These are phyloP conservation scores for Zancudomyces culisetae DNA, from an alignment of 371 early-diverging fungal genomes.

Conservation along the genomic window DNA sequence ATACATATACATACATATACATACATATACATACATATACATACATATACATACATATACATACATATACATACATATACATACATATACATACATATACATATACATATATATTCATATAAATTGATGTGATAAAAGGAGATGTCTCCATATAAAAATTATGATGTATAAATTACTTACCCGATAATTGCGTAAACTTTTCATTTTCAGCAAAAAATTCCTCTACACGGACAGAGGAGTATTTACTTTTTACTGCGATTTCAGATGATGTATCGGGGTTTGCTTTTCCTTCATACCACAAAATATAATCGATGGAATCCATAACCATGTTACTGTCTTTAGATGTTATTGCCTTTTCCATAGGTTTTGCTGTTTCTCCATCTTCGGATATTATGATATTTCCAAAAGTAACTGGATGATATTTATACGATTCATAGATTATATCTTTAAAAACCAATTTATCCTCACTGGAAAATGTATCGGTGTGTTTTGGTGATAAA, in stretches of 20 bases:
- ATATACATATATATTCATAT: too few species aligned
- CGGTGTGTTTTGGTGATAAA: conserved; percentile 15
- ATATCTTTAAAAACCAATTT: conserved; percentile 26
- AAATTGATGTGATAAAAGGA: too few species aligned
- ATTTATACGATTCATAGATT: conserved; percentile 29
- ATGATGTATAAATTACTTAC: conserved; percentile 27
- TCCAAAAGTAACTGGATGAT: conserved; percentile 65
- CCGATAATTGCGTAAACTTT: conserved; percentile 33
- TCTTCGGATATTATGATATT: conserved; percentile 28
- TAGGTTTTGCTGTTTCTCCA: conserved; percentile 23
- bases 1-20: too few species aligned
- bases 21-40: too few species aligned
- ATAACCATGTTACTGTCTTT: conserved; percentile 29
- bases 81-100: too few species aligned
- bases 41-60: too few species aligned
- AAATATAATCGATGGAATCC: conserved; percentile 49
- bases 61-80: too few species aligned
- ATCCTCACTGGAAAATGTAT: conserved; percentile 14
- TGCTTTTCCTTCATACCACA: conserved; percentile 25
- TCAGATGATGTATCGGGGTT: not conserved
- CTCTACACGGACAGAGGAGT: conserved; percentile 11
- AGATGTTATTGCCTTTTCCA: conserved; percentile 40
- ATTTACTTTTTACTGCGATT: conserved; percentile 3
- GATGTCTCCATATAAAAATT: not conserved
- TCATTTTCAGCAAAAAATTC: conserved; percentile 14